These are phyloP conservation scores for Ophiostoma piceae DNA, from an alignment of 2,329 filamentous ascomycete genomes.

Conservation along the genomic window DNA sequence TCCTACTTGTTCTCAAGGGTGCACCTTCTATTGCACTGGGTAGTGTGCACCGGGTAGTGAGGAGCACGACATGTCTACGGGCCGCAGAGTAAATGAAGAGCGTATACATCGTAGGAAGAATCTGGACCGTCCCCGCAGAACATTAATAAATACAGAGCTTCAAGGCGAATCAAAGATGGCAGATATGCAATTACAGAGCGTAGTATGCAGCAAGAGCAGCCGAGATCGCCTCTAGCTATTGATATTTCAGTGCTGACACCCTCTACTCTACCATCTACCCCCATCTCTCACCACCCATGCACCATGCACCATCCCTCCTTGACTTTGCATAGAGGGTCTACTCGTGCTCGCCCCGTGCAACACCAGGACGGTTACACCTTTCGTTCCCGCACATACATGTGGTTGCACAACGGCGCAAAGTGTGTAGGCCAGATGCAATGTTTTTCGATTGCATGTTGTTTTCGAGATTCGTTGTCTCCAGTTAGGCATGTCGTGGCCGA, in stretches of 20 bases:
- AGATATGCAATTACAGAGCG: not conserved
- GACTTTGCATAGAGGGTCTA: not conserved
- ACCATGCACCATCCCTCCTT: not conserved
- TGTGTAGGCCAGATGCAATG: not conserved
- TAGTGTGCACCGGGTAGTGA: not conserved
- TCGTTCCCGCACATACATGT: not conserved
- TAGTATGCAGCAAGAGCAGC: not conserved
- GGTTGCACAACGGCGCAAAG: not conserved
- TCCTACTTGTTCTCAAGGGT: not conserved
- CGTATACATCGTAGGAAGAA: not conserved
- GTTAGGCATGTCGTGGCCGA: not conserved
- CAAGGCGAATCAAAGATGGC: not conserved
- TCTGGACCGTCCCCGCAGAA: not conserved
- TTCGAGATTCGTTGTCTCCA: not conserved
- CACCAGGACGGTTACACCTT: not conserved
- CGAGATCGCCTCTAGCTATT: not conserved
- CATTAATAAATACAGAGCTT: not conserved
- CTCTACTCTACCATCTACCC: not conserved
- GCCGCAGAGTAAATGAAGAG: not conserved
- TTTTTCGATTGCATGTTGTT: constrained; percentile 7
- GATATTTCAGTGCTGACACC: not conserved
- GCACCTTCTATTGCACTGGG: not conserved
- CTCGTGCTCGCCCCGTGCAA: not conserved
- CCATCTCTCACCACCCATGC: too few relatives aligned
- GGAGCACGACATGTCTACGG: not conserved